Base-by-base conservation (phyloP, 495 filamentous ascomycete genomes). In the Penicillium antarcticum region DNA sequence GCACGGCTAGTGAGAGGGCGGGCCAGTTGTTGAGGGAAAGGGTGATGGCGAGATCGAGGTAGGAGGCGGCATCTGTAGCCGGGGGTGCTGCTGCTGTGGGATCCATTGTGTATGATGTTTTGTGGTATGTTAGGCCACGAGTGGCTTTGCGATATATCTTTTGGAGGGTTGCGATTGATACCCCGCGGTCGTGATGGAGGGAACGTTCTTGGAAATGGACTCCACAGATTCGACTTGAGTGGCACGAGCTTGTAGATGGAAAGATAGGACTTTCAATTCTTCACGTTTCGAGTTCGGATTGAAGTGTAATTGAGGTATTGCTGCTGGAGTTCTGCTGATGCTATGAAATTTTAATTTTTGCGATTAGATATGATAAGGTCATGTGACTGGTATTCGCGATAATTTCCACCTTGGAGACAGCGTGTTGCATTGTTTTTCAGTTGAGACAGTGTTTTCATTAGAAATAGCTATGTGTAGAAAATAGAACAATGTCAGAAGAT, bases 41-140 rank as follows among this genome's bases (percentile, higher is more conserved):
- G 46, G 89, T 87, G 53, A 95, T 84, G 55, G 81, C 88, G 58
- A 91, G 83, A 58, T 95, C 91, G 73, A 94, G 89, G 83, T 83
- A 60, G 55, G 65, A 59, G 37, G 63, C 38, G 45, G 66, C 60
- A 33, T 60, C 44, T 17, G 51, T 56, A 14, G 58, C 24, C n/a
- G 61, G 39, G 34, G 57, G 46, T 32, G 44, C 32, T 40, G 58
- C 41, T 44, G 55, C 56, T 54, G 59, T 55, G 45, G 57, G 41
- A 23, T 55, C 42, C 66, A 70, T 71, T 58, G 40, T 63, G 53
- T 12, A 45, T 29, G 19, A 13, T 43, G 32, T 55, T 51, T 33
- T 44, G 37, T 46, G 26, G 39, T 38, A n/a, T 45, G 24, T 51
- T 47, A 35, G 11, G 12, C 18, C 16, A 46, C 14, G 26, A 12